A percentile compares a stretch with the other conserved stretches of the same genome.
These are phyloP conservation scores for Globisporangium echinulatum DNA, from an alignment of 352 stramenopile species.

Conservation along the genomic window DNA sequence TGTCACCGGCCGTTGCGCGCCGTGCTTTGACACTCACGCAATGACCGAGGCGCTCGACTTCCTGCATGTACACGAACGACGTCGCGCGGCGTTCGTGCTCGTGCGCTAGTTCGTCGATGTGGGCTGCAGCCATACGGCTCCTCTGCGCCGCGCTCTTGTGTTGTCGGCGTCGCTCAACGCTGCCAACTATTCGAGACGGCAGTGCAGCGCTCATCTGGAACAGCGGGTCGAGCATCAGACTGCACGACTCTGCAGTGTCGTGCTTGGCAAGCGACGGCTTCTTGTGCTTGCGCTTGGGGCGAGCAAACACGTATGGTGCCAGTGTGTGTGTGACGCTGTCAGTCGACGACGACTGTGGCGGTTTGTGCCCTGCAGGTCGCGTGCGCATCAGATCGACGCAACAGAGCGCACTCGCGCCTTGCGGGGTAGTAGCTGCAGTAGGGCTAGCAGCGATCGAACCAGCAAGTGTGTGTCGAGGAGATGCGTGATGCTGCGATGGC, in stretches of 20 bases:
- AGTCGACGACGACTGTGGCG: not conserved
- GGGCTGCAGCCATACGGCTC: not conserved
- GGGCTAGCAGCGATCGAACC: not conserved
- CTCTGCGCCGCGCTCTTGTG: not conserved
- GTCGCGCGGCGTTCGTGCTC: not conserved
- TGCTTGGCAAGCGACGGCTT: conserved; percentile 4
- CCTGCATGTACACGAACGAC: conserved; percentile 32
- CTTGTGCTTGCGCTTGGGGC: conserved; percentile 24
- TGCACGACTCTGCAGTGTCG: conserved; percentile 2
- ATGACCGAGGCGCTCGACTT: conserved; percentile 38
- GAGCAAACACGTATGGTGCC: conserved; percentile 41
- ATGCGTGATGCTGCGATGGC: not conserved
- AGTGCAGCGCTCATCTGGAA: conserved; percentile 27
- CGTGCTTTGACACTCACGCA: conserved; percentile 38
- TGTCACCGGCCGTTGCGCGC: conserved; percentile 25
- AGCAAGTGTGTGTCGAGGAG: not conserved
- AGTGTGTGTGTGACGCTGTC: not conserved
- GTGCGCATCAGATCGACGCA: conserved; percentile 29
- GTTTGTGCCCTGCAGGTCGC: conserved; percentile 20
- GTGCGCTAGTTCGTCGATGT: not conserved
- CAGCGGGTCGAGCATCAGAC: conserved; percentile 62
- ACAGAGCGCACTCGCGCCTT: conserved; percentile 4
- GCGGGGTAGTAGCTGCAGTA: not conserved
- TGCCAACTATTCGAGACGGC: not conserved
- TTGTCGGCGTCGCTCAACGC: conserved; percentile 2